Conservation (phyloP, 352 stramenopile species). For the Globisporangium nagaii region DNA sequence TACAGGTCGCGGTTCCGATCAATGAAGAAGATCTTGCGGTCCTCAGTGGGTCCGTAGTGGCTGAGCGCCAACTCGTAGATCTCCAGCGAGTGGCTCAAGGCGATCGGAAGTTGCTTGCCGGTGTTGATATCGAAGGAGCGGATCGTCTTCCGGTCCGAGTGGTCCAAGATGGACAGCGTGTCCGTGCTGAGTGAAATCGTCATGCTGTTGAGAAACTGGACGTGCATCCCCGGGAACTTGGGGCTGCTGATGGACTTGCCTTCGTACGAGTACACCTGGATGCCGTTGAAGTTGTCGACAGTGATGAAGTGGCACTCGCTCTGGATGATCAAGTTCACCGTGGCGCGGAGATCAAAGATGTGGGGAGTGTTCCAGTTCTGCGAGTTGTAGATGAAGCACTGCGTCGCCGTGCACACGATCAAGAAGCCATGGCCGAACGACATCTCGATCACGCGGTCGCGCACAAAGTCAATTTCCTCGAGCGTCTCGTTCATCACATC, state of each 20-base stretch:
- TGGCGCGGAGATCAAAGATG: conserved; percentile 88
- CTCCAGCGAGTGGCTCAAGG: conserved; percentile 63
- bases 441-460: conserved; percentile 91
- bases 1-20: conserved; percentile 87
- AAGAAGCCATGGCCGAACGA: conserved; percentile 88
- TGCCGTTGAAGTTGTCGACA: conserved; percentile 85
- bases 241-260: conserved; percentile 83
- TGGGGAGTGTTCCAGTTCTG: conserved; percentile 92
- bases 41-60: conserved; percentile 60
- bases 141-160: conserved; percentile 86
- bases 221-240: conserved; percentile 82
- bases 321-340: conserved; percentile 85
- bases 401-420: conserved; percentile 88
- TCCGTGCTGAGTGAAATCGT: conserved; percentile 87
- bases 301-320: conserved; percentile 87
- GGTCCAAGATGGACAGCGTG: conserved; percentile 85
- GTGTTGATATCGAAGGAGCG: conserved; percentile 87
- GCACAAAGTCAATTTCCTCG: conserved; percentile 90
- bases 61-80: conserved; percentile 83
- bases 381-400: conserved; percentile 91
- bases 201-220: conserved; percentile 83
- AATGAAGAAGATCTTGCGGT: conserved; percentile 87
- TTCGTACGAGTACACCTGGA: conserved; percentile 92
- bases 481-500: conserved; percentile 88
- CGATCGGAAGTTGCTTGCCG: conserved; percentile 66